A percentile compares a stretch with the other conserved stretches of the same genome.
These are phyloP conservation scores for Cercospora nicotianae DNA, from an alignment of 2,329 filamentous ascomycete species.

Conservation along the genomic window DNA sequence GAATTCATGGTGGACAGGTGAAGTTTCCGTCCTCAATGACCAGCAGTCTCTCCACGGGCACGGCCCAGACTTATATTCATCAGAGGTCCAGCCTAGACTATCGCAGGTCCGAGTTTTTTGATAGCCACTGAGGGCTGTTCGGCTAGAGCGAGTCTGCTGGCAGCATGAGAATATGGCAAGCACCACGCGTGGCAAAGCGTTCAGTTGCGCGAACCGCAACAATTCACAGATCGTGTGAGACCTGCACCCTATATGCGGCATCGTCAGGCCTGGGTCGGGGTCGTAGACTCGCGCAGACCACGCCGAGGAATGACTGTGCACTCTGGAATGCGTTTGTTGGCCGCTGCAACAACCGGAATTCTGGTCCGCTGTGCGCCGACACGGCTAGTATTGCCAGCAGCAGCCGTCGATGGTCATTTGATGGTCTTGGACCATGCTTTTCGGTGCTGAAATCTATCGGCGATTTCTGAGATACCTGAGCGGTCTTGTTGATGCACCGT, in stretches of 20 bases:
- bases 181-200: too few relatives aligned
- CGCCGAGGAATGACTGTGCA: constrained; percentile 3
- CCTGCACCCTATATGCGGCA: not conserved
- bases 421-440: not conserved
- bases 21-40: too few relatives aligned
- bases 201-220: not conserved
- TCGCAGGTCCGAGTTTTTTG: too few relatives aligned
- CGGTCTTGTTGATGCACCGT: not conserved
- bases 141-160: too few relatives aligned
- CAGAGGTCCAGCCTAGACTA: too few relatives aligned
- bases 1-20: too few relatives aligned
- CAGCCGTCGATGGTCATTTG: not conserved
- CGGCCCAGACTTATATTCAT: too few relatives aligned
- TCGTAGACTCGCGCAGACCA: not conserved
- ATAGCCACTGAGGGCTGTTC: too few relatives aligned
- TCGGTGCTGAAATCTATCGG: not conserved
- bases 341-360: constrained; percentile 1
- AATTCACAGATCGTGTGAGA: not conserved
- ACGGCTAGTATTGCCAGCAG: not conserved
- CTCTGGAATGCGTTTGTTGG: constrained; percentile 2
- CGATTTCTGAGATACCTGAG: not conserved
- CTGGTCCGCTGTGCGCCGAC: not conserved
- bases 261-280: not conserved
- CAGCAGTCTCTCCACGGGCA: too few relatives aligned
- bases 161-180: too few relatives aligned